Evolutionary conservation across 2,329 filamentous ascomycete genomes (phyloP), one percentile per base, ranked within the genome.

Genomic region (Fusarium sp.): DNA sequence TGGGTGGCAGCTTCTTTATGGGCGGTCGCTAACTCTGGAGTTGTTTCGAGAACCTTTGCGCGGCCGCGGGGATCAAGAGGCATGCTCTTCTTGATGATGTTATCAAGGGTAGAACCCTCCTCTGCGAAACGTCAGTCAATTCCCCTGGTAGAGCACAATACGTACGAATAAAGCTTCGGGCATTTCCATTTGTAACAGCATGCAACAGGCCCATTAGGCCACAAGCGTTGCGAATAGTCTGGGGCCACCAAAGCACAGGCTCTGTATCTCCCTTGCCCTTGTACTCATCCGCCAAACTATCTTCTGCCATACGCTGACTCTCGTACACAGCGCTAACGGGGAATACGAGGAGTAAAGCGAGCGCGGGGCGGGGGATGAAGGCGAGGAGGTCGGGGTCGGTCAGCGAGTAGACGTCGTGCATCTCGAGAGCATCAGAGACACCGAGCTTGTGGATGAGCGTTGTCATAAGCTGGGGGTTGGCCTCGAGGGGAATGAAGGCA

Each of bases 191-290:
- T 45, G 85, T 85, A 0, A 93, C 87, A 19, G 90, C 92, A 77
- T 98, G 96, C 45, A 98, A 78, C 27, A 98, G 80, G 0, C 92
- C 96, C 82, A 97, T 97, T 44, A 97, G 82, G 0, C 95, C 95
- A 78, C 95, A 98, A 1, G 95, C 93, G 77, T 98, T 97, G 63
- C 92, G 87, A 73, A 98, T 97, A 0, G 94, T 98, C 82, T 98
- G 95, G 72, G 88, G 92, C 85, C 94, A 98, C 96, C 95, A 99
- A 9, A 97, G 75, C 0, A 97, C 92, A 7, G 92, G 90, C 75
- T 97, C 93, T 0, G 74, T 75, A 1, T 85, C 80, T 2, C 94
- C 94, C 19, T 83, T 84, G 43, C 90, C 91, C 0, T 78, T 76
- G 81, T 97, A 97, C 39, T 89, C 87, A 3, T 81, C 70, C 41